Percentiles rank a stretch among this genome's conserved stretches.
Conservation (phyloP, 139 green algal species). For the Tetratostichococcus sp. region DNA sequence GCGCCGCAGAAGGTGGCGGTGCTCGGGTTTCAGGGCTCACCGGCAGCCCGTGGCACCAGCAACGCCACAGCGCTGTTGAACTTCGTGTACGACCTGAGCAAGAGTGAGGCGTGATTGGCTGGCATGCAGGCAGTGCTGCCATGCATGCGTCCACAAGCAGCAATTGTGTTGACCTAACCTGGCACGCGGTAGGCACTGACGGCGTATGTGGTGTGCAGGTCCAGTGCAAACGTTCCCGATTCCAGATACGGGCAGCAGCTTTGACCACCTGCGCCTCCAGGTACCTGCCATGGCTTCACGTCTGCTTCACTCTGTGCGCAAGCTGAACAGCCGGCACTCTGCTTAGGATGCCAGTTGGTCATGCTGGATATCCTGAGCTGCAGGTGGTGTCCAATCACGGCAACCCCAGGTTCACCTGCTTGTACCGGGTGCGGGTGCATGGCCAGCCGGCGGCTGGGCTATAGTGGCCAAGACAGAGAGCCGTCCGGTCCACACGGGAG, state of each 20-base stretch:
- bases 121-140: too few species aligned
- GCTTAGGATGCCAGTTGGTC: too few species aligned
- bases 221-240: neutral
- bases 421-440: conserved; percentile 37
- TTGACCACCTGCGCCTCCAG: conserved; percentile 3
- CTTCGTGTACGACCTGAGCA: conserved; percentile 1
- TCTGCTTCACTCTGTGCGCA: conserved; percentile 9
- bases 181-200: too few species aligned
- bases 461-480: too few species aligned
- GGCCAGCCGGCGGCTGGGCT: conserved; percentile 2
- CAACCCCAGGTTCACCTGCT: conserved; percentile 26
- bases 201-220: too few species aligned
- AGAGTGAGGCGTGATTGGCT: too few species aligned
- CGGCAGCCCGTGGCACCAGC: neutral
- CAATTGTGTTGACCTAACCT: too few species aligned
- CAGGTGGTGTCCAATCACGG: conserved; percentile 26
- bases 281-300: neutral
- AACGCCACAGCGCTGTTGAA: neutral
- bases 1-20: conserved; percentile 14
- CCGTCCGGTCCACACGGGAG: too few species aligned
- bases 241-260: neutral
- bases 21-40: neutral
- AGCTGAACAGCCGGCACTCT: too few species aligned
- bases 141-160: too few species aligned
- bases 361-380: too few species aligned